These are phyloP conservation scores for Leccinum subtestaceum DNA, from an alignment of 768 basidiomycete species.

Conservation along the genomic window DNA sequence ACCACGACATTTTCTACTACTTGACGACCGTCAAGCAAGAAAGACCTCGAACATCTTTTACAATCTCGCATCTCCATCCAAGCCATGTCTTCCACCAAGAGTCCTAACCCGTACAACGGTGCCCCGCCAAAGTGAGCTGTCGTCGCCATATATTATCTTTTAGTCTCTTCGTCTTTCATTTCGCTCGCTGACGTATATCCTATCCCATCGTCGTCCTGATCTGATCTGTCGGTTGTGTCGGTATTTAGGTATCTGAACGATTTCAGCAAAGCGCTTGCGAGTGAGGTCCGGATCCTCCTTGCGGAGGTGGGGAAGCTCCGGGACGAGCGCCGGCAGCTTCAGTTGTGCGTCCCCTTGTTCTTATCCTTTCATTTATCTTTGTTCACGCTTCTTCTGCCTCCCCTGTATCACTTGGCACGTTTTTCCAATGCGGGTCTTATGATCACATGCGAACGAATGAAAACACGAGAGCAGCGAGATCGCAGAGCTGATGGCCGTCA, in stretches of 20 bases:
- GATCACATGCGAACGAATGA: not conserved
- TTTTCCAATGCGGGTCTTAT: not conserved
- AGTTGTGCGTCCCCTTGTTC: conserved; percentile 43
- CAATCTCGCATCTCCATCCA: conserved; percentile 8
- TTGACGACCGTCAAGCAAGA: not conserved
- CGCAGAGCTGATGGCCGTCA: conserved; percentile 77
- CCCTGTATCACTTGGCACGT: not conserved
- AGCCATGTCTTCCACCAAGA: conserved; percentile 34
- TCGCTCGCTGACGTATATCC: conserved; percentile 5
- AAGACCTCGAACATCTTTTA: not conserved
- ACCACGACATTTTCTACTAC: conserved; percentile 4
- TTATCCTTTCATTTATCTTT: not conserved
- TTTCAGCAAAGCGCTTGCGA: conserved; percentile 60
- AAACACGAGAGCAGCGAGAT: conserved; percentile 58
- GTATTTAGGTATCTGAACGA: conserved; percentile 50
- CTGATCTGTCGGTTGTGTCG: not conserved
- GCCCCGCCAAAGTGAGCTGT: conserved; percentile 34
- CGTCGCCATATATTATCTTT: not conserved
- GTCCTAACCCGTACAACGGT: conserved; percentile 31
- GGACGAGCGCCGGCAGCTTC: conserved; percentile 55
- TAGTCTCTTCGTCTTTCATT: not conserved
- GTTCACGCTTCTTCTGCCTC: not conserved
- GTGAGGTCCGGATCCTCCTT: conserved; percentile 59
- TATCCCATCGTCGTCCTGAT: not conserved
- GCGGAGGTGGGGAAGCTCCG: conserved; percentile 60